Percentiles rank a stretch among this genome's conserved stretches.
phyloP scores from a whole-genome alignment of 768 basidiomycete species.

The Hysterangium stoloniferum region DNA sequence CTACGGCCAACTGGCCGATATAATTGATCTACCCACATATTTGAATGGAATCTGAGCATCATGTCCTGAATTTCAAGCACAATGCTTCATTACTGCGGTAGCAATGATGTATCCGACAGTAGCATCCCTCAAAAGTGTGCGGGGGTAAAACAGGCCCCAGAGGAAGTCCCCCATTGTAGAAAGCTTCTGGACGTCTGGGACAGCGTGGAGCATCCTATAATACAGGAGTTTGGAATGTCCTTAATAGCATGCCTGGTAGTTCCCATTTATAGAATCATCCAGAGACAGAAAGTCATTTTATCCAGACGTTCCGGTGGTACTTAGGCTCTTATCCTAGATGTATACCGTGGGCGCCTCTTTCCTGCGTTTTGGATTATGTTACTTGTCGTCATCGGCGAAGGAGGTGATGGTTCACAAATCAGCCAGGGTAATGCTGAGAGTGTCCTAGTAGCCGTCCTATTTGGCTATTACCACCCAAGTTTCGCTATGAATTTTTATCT shows the following conservation, averaged over 20 bases:
- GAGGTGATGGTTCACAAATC: not conserved
- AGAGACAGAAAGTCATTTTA: not conserved
- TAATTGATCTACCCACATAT: too few relatives aligned
- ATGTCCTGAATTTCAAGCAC: too few relatives aligned
- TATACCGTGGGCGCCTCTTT: not conserved
- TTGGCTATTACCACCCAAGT: slow-evolving; percentile 6
- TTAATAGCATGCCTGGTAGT: not conserved
- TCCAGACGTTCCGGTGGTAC: not conserved
- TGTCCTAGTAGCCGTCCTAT: slow-evolving; percentile 1
- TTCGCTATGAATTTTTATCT: not conserved
- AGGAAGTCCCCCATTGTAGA: too few relatives aligned
- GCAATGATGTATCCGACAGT: too few relatives aligned
- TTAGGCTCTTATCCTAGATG: not conserved
- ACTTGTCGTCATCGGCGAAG: not conserved
- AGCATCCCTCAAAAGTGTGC: too few relatives aligned
- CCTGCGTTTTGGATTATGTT: slow-evolving; percentile 8
- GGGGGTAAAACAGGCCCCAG: too few relatives aligned
- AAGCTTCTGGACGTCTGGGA: too few relatives aligned
- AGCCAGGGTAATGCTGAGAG: slow-evolving; percentile 1
- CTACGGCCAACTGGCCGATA: too few relatives aligned
- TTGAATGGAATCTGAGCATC: too few relatives aligned
- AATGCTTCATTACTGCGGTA: too few relatives aligned
- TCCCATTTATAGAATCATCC: slow-evolving; percentile 2
- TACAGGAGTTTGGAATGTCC: not conserved
- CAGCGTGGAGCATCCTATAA: too few relatives aligned